Conservation (phyloP, 805 yeast species). For the Metschnikowia anglica region DNA sequence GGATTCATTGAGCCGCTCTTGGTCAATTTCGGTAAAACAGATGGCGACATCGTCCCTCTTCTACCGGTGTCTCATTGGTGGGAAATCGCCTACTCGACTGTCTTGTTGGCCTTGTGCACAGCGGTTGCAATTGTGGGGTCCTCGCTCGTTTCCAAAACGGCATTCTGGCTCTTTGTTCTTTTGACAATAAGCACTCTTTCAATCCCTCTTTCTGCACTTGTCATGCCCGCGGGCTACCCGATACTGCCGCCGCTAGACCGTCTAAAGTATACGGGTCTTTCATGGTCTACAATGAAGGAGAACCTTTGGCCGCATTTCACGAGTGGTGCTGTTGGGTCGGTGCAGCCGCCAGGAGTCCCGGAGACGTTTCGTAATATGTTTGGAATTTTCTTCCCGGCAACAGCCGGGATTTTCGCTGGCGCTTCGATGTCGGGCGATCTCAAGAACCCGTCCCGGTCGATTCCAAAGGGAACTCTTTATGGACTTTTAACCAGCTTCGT, state of each 20-base stretch:
- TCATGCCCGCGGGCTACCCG: conserved; percentile 58
- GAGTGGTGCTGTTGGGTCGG: conserved; percentile 89
- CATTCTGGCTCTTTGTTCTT: conserved; percentile 66
- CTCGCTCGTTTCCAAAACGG: conserved; percentile 76
- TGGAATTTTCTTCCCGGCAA: conserved; percentile 96
- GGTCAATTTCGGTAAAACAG: conserved; percentile 64
- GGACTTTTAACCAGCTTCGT: conserved; percentile 77
- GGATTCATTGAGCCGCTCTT: conserved; percentile 92
- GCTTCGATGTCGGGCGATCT: conserved; percentile 98
- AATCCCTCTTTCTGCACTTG: conserved; percentile 73
- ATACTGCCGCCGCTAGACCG: conserved; percentile 47
- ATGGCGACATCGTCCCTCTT: conserved; percentile 55
- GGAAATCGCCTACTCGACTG: conserved; percentile 69
- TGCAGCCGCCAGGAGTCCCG: conserved; percentile 41
- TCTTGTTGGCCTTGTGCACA: conserved; percentile 68
- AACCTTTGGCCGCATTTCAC: conserved; percentile 83
- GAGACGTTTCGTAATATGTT: conserved; percentile 85
- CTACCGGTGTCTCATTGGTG: conserved; percentile 73
- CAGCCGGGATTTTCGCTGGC: conserved; percentile 98
- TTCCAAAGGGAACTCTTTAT: conserved; percentile 90
- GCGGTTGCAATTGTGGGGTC: conserved; percentile 79
- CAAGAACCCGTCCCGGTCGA: conserved; percentile 78
- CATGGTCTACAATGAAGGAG: conserved; percentile 60
- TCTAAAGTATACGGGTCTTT: conserved; percentile 65
- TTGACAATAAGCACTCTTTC: conserved; percentile 72